Evolutionary conservation across 148 eudicot genomes (phyloP).

Genomic region (Simmondsia chinensis): DNA sequence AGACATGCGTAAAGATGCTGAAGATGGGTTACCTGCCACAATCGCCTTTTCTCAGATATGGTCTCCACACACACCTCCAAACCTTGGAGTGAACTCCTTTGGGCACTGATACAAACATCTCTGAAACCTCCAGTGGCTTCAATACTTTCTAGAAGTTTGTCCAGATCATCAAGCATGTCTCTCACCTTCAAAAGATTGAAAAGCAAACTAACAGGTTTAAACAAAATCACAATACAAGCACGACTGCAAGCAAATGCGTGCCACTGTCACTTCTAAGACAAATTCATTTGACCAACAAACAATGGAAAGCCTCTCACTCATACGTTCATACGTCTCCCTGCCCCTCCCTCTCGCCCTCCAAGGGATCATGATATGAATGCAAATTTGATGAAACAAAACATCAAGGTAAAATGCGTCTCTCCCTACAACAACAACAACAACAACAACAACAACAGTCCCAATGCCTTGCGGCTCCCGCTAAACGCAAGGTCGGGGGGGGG

Average conservation of each 20-base stretch:
- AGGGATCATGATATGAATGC: no score
- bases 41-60: constrained; percentile 41
- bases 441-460: no score
- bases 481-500: no score
- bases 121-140: constrained; percentile 64
- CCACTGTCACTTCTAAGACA: neutral
- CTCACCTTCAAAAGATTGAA: constrained; percentile 45
- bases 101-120: constrained; percentile 48
- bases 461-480: no score
- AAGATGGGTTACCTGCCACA: constrained; percentile 40
- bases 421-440: no score
- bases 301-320: no score
- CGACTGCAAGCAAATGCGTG: neutral
- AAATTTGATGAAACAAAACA: no score
- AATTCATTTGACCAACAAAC: no score
- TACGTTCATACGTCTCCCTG: no score
- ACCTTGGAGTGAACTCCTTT: constrained; percentile 27
- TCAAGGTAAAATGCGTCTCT: no score
- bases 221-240: neutral
- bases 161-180: constrained; percentile 72
- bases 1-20: no score
- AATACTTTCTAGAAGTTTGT: constrained; percentile 49
- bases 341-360: no score
- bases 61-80: constrained; percentile 50
- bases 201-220: constrained; percentile 1